A percentile compares a stretch with the other conserved stretches of the same genome.
phyloP scores from a whole-genome alignment of 495 filamentous ascomycete species.

The Aspergillus incahuasiensis region DNA sequence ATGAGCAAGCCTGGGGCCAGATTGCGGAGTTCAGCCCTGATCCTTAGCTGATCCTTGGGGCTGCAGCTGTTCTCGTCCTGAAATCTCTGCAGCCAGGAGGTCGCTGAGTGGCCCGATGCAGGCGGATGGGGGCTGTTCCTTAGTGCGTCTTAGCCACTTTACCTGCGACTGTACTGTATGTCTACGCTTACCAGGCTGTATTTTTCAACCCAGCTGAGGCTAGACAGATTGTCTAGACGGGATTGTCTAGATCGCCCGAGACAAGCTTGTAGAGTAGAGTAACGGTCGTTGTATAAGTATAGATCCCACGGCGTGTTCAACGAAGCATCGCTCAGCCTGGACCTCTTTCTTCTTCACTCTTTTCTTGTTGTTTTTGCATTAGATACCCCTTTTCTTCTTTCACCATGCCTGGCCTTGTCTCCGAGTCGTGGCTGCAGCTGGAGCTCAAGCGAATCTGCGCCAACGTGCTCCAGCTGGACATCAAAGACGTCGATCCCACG shows the following conservation, averaged over 20 bases:
- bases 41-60: background rate
- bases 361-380: background rate
- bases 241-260: no score
- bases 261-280: background rate
- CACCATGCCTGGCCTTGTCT: background rate
- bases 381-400: background rate
- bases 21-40: background rate
- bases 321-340: background rate
- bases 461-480: background rate
- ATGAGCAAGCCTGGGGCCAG: background rate
- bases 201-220: no score
- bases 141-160: background rate
- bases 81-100: background rate
- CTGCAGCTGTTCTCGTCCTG: background rate
- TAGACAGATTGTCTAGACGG: no score
- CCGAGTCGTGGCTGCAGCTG: background rate
- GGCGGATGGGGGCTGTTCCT: background rate
- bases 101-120: background rate
- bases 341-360: background rate
- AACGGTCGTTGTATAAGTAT: background rate
- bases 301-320: background rate
- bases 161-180: background rate
- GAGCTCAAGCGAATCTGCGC: background rate
- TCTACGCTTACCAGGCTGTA: background rate
- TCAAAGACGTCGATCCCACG: background rate